Base-by-base conservation (phyloP, 1,284 basidiomycete species). In the Takashimella tepidaria region DNA sequence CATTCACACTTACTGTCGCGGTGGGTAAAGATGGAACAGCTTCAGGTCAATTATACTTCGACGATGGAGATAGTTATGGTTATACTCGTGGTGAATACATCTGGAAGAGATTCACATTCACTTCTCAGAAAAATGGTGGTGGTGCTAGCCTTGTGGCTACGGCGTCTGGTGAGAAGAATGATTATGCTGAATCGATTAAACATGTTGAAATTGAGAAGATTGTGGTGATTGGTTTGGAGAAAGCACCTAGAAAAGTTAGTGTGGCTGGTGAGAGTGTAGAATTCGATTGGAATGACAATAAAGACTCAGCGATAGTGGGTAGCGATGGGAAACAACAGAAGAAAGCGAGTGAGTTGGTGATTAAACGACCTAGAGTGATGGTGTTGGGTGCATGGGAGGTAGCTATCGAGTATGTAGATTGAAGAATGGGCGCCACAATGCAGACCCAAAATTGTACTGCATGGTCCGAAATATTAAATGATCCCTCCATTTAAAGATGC, bases 1-100 rank as follows among this genome's bases (percentile, higher is more conserved):
- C 96, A 0, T 90, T 96, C 79, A 98, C 93, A 0, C 82, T 99
- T 40, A 84, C 87, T 54, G 79, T 97, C 22, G 90, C 92, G 0
- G 78, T 96, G 20, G 82, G 83, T 75, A 83, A 84, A 53, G 69
- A 79, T 3, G 83, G 84, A 22, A 68, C 63, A 6, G 92, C 93
- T 0, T 69, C 70, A 2, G 95, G 95, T 31, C 87, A 92, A 70
- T 79, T 99, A 40, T 99, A 98, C 76, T 81, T 96, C 51, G 96
- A 98, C 72, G 96, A 98, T 66, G 95, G 96, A 5, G 88, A 88
- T 59, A 85, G 87, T 0, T 98, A 86, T 74, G 79, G 81, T 1
- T 86, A 92, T 75, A 79, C 84, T 61, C 67, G 82, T 4, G 93
- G 95, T 27, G 80, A 92, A 48, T 85, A 89, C 68, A 79, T 97